Evolutionary conservation across 2,329 filamentous ascomycete genomes (phyloP).

Genomic region (Leptographium flavum): DNA sequence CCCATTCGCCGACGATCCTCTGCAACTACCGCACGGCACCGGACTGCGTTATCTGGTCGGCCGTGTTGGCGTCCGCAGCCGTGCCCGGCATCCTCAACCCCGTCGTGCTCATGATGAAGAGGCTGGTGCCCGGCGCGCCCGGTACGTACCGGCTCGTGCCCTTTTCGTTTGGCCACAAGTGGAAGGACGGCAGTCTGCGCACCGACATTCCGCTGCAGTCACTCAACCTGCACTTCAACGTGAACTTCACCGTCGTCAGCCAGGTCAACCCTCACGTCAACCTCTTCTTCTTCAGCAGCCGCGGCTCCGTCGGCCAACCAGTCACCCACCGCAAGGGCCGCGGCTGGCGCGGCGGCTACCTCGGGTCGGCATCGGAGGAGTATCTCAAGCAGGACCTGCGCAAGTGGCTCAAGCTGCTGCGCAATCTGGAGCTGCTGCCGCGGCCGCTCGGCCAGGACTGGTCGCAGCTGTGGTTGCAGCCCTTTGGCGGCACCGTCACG

Average conservation of each 20-base stretch:
- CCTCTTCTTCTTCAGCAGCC: constrained; percentile 94
- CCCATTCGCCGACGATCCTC: constrained; percentile 80
- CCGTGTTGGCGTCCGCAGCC: constrained; percentile 84
- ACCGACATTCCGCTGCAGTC: constrained; percentile 94
- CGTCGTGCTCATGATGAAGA: constrained; percentile 86
- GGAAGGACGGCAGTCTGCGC: constrained; percentile 90
- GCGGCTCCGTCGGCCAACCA: constrained; percentile 80
- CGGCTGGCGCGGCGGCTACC: constrained; percentile 90
- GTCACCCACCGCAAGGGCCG: constrained; percentile 88
- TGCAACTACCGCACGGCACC: constrained; percentile 92
- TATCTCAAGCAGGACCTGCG: constrained; percentile 93
- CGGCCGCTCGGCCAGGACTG: constrained; percentile 88
- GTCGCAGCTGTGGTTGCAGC: constrained; percentile 91
- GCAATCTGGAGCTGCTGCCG: constrained; percentile 82
- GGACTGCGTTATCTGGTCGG: constrained; percentile 97
- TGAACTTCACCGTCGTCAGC: constrained; percentile 84
- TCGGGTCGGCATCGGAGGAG: constrained; percentile 84
- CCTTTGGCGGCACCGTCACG: constrained; percentile 87
- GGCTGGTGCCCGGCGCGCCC: constrained; percentile 18
- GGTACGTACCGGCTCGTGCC: constrained; percentile 54
- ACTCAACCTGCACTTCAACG: constrained; percentile 92
- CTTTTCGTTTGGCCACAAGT: constrained; percentile 96
- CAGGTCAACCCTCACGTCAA: constrained; percentile 97
- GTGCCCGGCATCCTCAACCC: constrained; percentile 94
- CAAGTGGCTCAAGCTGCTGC: constrained; percentile 93